Base-by-base conservation (phyloP, 148 eudicot genomes). In the Linanthus parryae region DNA sequence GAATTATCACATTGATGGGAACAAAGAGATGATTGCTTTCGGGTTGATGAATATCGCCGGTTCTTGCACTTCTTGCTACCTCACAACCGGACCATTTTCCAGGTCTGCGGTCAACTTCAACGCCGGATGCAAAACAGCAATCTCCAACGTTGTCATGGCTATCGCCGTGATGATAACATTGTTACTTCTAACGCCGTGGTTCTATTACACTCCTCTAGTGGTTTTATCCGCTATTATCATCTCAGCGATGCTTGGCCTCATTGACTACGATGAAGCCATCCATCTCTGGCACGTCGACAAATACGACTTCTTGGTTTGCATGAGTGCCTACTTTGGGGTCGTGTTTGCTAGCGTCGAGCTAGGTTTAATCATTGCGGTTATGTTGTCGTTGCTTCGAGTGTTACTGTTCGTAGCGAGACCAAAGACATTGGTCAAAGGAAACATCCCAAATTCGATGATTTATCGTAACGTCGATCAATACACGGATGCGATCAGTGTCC, bases 1-100 rank as follows among this genome's bases (percentile, higher is more conserved):
- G 66, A 87, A 84, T 49, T 92, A 92, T 78, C 70, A 84, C 53
- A 87, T 92, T 44, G 99, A 92, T 72, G 99, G 99, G 3, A 92
- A 92, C 87, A 92, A 92, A 82, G 99, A 92, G 62, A 87, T 92
- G 99, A 77, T 92, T 63, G 99, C 99, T 21, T 74, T 87, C 48
- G 99, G 99, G 16, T 78, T 77, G 78, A 92, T 92, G 99, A 92
- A 92, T 71, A 87, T 92, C 38, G 58, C 69, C 30, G 99, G 99
- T 16, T 84, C 96, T 29, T 82, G 68, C 73, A 84, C 96, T 38
- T 92, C 96, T 63, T 92, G 96, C 67, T 92, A 84, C 53, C 74
- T 84, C 11, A 84, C 99, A n/a, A 73, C 96, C 8, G 97, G 99
- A 38, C 96, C 99, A 48, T 92, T 92, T 74, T 92, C 96, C 12